Conservation (phyloP, 768 basidiomycete species). For the Tubosaeta brunneosetosa region DNA sequence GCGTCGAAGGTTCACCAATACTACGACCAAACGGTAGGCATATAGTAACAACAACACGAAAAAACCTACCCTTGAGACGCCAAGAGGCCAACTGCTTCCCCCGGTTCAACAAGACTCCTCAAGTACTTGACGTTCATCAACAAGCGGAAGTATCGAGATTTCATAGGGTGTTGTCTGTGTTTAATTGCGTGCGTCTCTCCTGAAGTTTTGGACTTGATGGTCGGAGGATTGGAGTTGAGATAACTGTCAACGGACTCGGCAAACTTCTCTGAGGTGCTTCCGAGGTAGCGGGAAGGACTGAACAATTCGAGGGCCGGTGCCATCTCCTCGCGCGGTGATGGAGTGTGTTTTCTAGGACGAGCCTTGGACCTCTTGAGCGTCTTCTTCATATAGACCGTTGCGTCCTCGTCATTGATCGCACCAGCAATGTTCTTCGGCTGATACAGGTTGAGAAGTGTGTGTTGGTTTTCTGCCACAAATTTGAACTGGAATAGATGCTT, state of each 20-base stretch:
- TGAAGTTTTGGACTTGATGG: slow-evolving; percentile 37
- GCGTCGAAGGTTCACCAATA: slow-evolving; percentile 97
- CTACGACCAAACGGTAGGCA: slow-evolving; percentile 37
- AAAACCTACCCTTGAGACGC: slow-evolving; percentile 88
- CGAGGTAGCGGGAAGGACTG: slow-evolving; percentile 75
- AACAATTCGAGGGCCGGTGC: slow-evolving; percentile 72
- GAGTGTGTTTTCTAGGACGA: slow-evolving; percentile 36
- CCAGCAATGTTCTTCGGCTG: slow-evolving; percentile 55
- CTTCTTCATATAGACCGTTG: slow-evolving; percentile 82
- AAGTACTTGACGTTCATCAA: slow-evolving; percentile 93
- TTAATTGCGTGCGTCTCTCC: slow-evolving; percentile 38
- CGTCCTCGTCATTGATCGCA: slow-evolving; percentile 61
- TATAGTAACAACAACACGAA: neutral
- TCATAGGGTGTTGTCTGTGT: slow-evolving; percentile 44
- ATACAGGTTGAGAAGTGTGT: slow-evolving; percentile 70
- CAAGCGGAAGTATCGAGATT: slow-evolving; percentile 60
- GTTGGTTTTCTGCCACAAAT: slow-evolving; percentile 84
- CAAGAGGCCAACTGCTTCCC: slow-evolving; percentile 95
- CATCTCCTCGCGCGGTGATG: slow-evolving; percentile 54
- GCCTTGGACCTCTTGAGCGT: slow-evolving; percentile 66
- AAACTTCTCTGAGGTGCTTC: slow-evolving; percentile 90
- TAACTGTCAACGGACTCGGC: slow-evolving; percentile 78
- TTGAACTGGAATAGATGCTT: slow-evolving; percentile 93
- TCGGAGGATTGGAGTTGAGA: slow-evolving; percentile 67
- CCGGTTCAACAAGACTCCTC: slow-evolving; percentile 90